A percentile compares a stretch with the other conserved stretches of the same genome.
These are phyloP conservation scores for Oryza coarctata DNA, from an alignment of 176 grass and related monocot species.

Conservation along the genomic window DNA sequence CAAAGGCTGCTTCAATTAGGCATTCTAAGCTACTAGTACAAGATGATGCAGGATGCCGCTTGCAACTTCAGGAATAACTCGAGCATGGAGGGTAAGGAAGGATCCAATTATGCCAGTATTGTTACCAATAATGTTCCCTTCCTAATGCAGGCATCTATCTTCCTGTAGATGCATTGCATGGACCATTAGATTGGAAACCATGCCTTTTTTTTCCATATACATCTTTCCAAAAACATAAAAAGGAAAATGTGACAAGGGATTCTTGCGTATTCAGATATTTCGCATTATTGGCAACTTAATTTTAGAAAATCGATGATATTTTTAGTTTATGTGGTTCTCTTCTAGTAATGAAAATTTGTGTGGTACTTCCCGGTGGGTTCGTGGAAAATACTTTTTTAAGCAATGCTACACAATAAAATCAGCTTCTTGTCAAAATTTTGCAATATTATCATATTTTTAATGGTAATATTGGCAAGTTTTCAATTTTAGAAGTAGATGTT, in stretches of 20 bases:
- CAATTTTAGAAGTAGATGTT: no score
- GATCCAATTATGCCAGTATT: neutral
- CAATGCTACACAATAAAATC: no score
- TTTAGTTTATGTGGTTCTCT: neutral
- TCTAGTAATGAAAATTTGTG: neutral
- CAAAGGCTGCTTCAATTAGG: no score
- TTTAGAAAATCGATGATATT: neutral
- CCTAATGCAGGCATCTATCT: neutral
- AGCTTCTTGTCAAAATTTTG: no score
- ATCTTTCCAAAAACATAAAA: neutral
- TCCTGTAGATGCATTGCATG: neutral
- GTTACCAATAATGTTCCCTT: neutral
- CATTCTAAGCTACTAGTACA: no score
- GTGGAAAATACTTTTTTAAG: neutral
- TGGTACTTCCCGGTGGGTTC: neutral
- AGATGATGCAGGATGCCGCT: no score
- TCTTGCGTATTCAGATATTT: neutral
- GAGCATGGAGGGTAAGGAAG: neutral
- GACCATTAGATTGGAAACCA: neutral
- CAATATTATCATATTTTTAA: no score
- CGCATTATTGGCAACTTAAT: neutral
- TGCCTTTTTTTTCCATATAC: neutral
- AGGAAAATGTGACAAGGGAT: neutral
- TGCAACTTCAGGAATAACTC: neutral
- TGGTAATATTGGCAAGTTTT: no score